Conservation (phyloP, 176 grass and related monocot species). For the Microstegium vimineum region DNA sequence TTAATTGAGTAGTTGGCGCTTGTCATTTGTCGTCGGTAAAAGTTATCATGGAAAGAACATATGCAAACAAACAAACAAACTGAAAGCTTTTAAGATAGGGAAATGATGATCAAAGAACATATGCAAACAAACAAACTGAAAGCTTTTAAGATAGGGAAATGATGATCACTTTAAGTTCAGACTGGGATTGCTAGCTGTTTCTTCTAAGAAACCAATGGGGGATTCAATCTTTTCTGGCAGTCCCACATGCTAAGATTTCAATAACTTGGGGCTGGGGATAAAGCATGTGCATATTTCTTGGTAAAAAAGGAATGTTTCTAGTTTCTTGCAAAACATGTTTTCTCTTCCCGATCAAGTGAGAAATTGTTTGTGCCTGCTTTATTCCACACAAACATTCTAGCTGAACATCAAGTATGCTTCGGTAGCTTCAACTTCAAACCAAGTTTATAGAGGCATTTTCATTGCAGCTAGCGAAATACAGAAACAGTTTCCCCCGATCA, state of each 20-base stretch:
- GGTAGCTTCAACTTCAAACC: neutral
- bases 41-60: neutral
- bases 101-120: constrained; percentile 1
- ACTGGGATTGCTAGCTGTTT: constrained; percentile 2
- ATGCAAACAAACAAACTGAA: neutral
- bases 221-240: neutral
- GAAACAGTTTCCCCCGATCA: neutral
- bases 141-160: neutral
- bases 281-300: neutral
- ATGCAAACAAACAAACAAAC: neutral
- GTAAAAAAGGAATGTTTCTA: neutral
- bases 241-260: neutral
- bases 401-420: neutral
- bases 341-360: neutral
- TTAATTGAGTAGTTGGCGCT: neutral
- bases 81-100: neutral
- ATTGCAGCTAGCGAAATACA: neutral
- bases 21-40: neutral
- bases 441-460: neutral
- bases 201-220: constrained; percentile 5
- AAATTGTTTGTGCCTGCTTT: neutral
- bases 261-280: constrained; percentile 1
- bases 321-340: neutral
- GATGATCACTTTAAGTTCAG: neutral
- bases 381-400: neutral